Base-by-base conservation (phyloP, 371 early-diverging fungal species). In the Conidiobolus incongruus region DNA sequence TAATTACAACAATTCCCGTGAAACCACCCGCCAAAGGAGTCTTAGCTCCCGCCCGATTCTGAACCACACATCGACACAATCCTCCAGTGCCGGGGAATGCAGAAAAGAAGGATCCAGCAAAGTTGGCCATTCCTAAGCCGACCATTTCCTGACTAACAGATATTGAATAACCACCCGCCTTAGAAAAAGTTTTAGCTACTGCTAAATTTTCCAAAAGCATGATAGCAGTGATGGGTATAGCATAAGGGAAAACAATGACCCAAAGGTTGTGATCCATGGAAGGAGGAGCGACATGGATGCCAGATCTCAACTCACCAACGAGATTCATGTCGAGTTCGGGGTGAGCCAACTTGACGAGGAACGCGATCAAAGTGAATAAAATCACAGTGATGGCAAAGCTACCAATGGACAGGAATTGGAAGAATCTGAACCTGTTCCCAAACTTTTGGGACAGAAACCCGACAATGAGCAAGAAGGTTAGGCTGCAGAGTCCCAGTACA, bases 1-100 rank as follows among this genome's bases (percentile, higher is more conserved):
- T 48, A 0, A 86, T 53, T 4, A 91, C 83, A 11, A 85, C 62
- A 16, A 61, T 45, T 3, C 66, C 81, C 1, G 81, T 75, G 54
- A 83, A 68, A 15, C 83, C 52, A 28, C 81, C 79, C 4, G 81
- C 81, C 15, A 81, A 53, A 1, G 92, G 87, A 0, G 86, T 78
- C 29, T 75, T 65, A 24, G 81, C 86, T 12, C 86, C 86, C 3
- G 77, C 70, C 38, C 71, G 63, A 45, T 70, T 62, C 53, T 82
- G 81, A 51, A 89, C 72, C 19, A 87, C 82, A 0, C 83, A 77
- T 43, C 93, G 74, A 13, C 81, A 80, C 51, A 92, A 87, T 2
- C 86, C 81, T 15, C 89, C 90, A 24, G 86, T 83, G 6, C 76
- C 75, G 11, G 90, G 80, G 56, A 73, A 85, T 0, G 72, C 79